Conservation (phyloP, 495 filamentous ascomycete genomes). For the Penicillium daleae region DNA sequence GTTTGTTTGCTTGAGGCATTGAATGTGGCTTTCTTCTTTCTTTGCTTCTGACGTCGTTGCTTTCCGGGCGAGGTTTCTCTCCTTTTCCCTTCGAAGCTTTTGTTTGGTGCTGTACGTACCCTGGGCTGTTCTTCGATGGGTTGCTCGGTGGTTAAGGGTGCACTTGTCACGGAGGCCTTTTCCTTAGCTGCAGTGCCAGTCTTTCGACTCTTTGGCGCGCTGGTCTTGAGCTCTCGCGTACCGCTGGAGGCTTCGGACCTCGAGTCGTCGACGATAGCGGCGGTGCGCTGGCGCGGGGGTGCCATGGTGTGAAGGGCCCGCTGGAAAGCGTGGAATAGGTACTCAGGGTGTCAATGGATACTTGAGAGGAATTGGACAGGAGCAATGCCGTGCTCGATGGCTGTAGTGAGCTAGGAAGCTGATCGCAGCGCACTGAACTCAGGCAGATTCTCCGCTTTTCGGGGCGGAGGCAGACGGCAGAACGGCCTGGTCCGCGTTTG, state of each 20-base stretch:
- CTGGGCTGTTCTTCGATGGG: constrained; percentile 36
- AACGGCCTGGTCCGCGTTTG: constrained; percentile 31
- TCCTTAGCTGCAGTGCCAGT: constrained; percentile 33
- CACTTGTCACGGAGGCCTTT: constrained; percentile 42
- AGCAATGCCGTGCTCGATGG: constrained; percentile 10
- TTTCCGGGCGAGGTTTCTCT: background rate
- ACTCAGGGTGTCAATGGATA: constrained; percentile 16
- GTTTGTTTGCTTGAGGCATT: constrained; percentile 4
- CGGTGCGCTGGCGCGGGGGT: constrained; percentile 51
- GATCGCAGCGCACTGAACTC: constrained; percentile 17
- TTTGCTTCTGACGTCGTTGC: constrained; percentile 11
- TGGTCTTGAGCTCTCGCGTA: constrained; percentile 48
- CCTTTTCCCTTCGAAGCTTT: constrained; percentile 3
- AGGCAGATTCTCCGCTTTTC: constrained; percentile 32
- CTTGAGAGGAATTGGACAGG: background rate
- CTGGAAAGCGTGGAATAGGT: constrained; percentile 8
- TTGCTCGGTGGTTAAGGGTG: constrained; percentile 34
- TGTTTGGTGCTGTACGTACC: constrained; percentile 30
- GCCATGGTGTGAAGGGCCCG: constrained; percentile 38
- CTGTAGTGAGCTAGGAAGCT: constrained; percentile 5
- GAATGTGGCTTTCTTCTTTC: background rate
- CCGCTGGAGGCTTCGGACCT: constrained; percentile 58
- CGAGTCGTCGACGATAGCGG: constrained; percentile 53
- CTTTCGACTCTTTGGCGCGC: constrained; percentile 42
- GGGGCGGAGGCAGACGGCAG: constrained; percentile 45